A percentile compares a stretch with the other conserved stretches of the same genome.
Evolutionary conservation across 2,329 filamentous ascomycete genomes (phyloP).

Genomic region (Aspergillus flavus): DNA sequence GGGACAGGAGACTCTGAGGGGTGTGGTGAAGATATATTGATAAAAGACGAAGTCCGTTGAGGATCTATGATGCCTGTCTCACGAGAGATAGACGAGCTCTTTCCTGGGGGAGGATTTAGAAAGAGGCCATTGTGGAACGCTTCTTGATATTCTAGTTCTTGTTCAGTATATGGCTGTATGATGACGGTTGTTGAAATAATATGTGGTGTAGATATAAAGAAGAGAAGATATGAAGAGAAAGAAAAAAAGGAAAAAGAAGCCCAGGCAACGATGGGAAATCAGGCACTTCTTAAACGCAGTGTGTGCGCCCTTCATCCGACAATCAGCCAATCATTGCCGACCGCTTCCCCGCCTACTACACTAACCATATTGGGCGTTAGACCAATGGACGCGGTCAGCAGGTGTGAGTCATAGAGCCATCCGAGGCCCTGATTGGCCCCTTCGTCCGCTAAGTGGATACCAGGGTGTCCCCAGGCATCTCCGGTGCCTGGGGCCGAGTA

Average conservation of each 20-base stretch:
- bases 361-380: slow-evolving; percentile 16
- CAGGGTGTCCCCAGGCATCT: slow-evolving; percentile 18
- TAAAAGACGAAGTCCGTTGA: slow-evolving; percentile 30
- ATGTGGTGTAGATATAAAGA: slow-evolving; percentile 13
- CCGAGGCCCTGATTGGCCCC: slow-evolving; percentile 28
- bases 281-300: slow-evolving; percentile 42
- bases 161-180: slow-evolving; percentile 21
- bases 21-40: slow-evolving; percentile 31
- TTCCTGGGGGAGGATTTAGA: slow-evolving; percentile 38
- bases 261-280: slow-evolving; percentile 42
- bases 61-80: slow-evolving; percentile 47
- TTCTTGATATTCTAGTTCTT: slow-evolving; percentile 23
- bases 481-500: slow-evolving; percentile 8
- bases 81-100: slow-evolving; percentile 38
- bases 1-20: slow-evolving; percentile 47
- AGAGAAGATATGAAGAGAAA: slow-evolving; percentile 13
- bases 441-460: neutral
- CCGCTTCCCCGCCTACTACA: slow-evolving; percentile 18
- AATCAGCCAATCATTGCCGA: slow-evolving; percentile 27
- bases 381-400: slow-evolving; percentile 22
- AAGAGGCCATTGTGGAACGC: slow-evolving; percentile 41
- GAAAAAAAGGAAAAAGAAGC: slow-evolving; percentile 23
- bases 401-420: slow-evolving; percentile 42
- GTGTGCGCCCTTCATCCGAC: slow-evolving; percentile 23
- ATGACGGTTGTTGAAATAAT: slow-evolving; percentile 14